These are phyloP conservation scores for Leccinum truebloodii DNA, from an alignment of 768 basidiomycete species.

Conservation along the genomic window DNA sequence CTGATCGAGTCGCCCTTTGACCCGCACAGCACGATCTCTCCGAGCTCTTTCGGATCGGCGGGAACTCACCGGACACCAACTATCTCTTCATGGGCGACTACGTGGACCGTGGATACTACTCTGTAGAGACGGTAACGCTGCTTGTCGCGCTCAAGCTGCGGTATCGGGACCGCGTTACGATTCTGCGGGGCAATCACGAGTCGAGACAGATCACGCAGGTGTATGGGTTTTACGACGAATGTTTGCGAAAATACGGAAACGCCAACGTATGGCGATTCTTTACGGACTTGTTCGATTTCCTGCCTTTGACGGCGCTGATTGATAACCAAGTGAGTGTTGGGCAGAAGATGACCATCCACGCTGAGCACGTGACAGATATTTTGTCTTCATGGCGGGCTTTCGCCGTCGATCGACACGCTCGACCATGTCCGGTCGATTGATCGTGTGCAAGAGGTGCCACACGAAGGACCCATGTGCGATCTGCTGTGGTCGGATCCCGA, in stretches of 20 bases:
- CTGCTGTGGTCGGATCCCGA: slow-evolving; percentile 99
- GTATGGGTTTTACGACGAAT: slow-evolving; percentile 99
- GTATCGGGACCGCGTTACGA: slow-evolving; percentile 97
- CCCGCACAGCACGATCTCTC: slow-evolving; percentile 91
- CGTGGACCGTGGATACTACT: slow-evolving; percentile 98
- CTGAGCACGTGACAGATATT: slow-evolving; percentile 70
- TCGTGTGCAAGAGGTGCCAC: slow-evolving; percentile 98
- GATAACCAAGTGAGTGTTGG: slow-evolving; percentile 89
- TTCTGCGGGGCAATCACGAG: slow-evolving; percentile 98
- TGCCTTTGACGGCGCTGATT: slow-evolving; percentile 95
- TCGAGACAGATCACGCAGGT: slow-evolving; percentile 99
- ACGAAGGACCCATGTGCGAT: slow-evolving; percentile 99
- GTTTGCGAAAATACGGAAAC: slow-evolving; percentile 98
- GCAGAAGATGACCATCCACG: neutral
- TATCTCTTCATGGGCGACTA: slow-evolving; percentile 99
- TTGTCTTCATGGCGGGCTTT: slow-evolving; percentile 96
- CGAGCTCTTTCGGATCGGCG: slow-evolving; percentile 97
- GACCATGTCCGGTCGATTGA: slow-evolving; percentile 99
- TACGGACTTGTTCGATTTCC: slow-evolving; percentile 97
- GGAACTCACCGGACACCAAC: slow-evolving; percentile 98
- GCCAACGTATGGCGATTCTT: slow-evolving; percentile 99
- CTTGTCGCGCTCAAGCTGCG: slow-evolving; percentile 97
- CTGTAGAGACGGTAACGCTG: slow-evolving; percentile 97
- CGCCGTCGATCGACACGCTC: slow-evolving; percentile 98
- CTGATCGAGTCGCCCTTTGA: slow-evolving; percentile 24